Base-by-base conservation (phyloP, 2,329 filamentous ascomycete species). In the Coleophoma crateriformis region DNA sequence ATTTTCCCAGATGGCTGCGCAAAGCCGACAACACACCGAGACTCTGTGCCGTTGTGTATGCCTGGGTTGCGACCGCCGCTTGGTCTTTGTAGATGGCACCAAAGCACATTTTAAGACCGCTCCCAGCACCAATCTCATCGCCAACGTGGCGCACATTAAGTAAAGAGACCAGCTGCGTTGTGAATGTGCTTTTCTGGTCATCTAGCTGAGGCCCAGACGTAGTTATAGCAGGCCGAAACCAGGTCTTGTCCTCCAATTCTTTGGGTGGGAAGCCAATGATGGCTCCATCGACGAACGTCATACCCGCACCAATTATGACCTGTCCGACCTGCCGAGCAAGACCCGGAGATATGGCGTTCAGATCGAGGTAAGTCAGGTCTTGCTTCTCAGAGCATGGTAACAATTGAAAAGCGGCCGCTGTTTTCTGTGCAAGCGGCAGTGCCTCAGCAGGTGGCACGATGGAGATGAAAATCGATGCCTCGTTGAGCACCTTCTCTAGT, bases 391-490 rank as follows among this genome's bases (percentile, higher is more conserved):
- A 13, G n/a, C 54, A 50, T 15, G 34, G 45, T 39, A 2, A 64
- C 55, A 45, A 52, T 11, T 68, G 64, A 33, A 76, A 58, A 22
- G 78, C 77, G 54, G 75, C 70, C 27, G 72, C 66, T 52, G 85
- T 68, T 42, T 81, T 74, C 59, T 74, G 69, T 2, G 82, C 82
- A 1, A 77, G 85, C 3, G 69, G 68, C 34, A 74, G 58, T 22
- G 82, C 81, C 58, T 84, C 77, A 34, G 74, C 68, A 0, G 82
- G 83, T 3, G 83, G 83, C 8, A 86, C 81, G 14, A 86, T 77
- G 4, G 81, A 85, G 17, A 86, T 66, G 37, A 39, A 39, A 15
- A 39, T 39, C n/a, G 37, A 39, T 50, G 86, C 72, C n/a, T 15
- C 11, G 37, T 11, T 15, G 3, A 39, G n/a, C 37, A 39, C 19